phyloP scores from a whole-genome alignment of 2,329 filamentous ascomycete species.

The Fusarium buharicum region DNA sequence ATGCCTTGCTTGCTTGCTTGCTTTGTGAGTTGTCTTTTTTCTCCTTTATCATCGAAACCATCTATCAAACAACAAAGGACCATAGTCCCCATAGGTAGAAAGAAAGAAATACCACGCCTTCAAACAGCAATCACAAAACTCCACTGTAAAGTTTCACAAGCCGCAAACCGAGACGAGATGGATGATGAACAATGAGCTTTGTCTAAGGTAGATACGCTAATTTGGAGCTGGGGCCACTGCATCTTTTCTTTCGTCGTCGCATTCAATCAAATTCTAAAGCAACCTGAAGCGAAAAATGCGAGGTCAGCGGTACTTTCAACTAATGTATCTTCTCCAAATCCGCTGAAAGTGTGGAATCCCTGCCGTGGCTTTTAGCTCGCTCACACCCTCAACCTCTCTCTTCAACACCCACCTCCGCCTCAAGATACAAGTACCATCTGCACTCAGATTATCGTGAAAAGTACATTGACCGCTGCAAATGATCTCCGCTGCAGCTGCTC shows the following conservation, averaged over 20 bases:
- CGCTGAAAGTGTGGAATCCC: slow-evolving; percentile 10
- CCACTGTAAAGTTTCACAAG: slow-evolving; percentile 40
- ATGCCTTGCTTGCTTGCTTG: not conserved
- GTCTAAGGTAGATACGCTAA: slow-evolving; percentile 10
- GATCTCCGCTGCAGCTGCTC: slow-evolving; percentile 13
- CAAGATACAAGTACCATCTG: slow-evolving; percentile 2
- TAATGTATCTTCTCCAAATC: slow-evolving; percentile 27
- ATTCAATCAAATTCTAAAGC: not conserved
- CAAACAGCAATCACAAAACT: slow-evolving; percentile 8
- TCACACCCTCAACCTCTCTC: slow-evolving; percentile 14
- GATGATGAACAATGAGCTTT: slow-evolving; percentile 27
- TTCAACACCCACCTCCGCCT: slow-evolving; percentile 9
- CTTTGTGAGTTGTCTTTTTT: too few species aligned
- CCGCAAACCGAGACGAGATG: slow-evolving; percentile 33
- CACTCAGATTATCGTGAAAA: not conserved
- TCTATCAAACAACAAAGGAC: not conserved
- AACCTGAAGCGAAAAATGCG: slow-evolving; percentile 11
- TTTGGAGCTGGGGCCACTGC: slow-evolving; percentile 36
- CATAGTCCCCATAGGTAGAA: not conserved
- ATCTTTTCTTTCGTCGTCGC: slow-evolving; percentile 31
- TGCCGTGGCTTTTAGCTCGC: slow-evolving; percentile 16
- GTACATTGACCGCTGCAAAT: slow-evolving; percentile 19
- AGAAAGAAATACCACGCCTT: not conserved
- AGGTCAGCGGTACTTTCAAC: slow-evolving; percentile 21
- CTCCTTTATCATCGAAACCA: not conserved